phyloP scores from a whole-genome alignment of 148 eudicot species.

The Vaccinium macrocarpon region DNA sequence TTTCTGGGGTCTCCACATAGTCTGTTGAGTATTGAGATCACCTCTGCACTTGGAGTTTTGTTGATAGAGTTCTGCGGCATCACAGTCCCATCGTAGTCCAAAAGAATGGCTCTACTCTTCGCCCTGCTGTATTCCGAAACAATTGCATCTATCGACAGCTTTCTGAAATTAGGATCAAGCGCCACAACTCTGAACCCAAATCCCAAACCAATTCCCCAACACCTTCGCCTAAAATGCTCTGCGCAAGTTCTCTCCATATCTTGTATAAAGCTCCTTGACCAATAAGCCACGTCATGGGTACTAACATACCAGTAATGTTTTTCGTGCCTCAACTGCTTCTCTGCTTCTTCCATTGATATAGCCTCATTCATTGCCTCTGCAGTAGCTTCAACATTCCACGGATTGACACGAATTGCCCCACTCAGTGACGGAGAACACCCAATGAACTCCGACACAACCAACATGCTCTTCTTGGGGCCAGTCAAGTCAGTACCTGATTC shows the following conservation, averaged over 20 bases:
- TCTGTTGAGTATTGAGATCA: slow-evolving; percentile 37
- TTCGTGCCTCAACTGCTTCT: slow-evolving; percentile 41
- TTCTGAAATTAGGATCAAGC: slow-evolving; percentile 41
- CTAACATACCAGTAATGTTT: slow-evolving; percentile 43
- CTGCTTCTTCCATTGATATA: slow-evolving; percentile 30
- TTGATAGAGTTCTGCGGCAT: slow-evolving; percentile 41
- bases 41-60: slow-evolving; percentile 37
- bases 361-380: slow-evolving; percentile 51
- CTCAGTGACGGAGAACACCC: slow-evolving; percentile 48
- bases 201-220: slow-evolving; percentile 44
- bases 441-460: slow-evolving; percentile 44
- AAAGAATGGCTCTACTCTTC: slow-evolving; percentile 39
- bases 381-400: slow-evolving; percentile 49
- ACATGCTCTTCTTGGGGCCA: slow-evolving; percentile 41
- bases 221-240: slow-evolving; percentile 42
- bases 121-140: slow-evolving; percentile 38
- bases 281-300: slow-evolving; percentile 40
- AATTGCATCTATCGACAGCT: slow-evolving; percentile 39
- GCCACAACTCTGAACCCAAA: slow-evolving; percentile 48
- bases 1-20: slow-evolving; percentile 33
- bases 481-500: slow-evolving; percentile 24
- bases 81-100: slow-evolving; percentile 46
- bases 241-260: slow-evolving; percentile 49
- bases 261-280: slow-evolving; percentile 43
- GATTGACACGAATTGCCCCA: slow-evolving; percentile 48